Evolutionary conservation across 2,329 filamentous ascomycete species (phyloP).

Genomic region (Rutstroemia sp.): DNA sequence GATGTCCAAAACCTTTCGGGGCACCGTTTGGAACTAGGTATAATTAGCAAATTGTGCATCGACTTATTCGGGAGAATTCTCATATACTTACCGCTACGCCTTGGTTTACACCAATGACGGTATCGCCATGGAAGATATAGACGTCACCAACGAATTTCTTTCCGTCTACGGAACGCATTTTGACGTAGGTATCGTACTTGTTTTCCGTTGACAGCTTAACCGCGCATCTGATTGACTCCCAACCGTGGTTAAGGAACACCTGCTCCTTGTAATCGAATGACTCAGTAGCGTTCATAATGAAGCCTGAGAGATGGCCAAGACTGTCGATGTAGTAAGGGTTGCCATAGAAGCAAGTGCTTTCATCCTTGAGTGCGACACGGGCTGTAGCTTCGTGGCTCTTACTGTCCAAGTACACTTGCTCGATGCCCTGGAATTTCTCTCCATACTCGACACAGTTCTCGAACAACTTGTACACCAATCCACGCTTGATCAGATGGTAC

Average conservation of each 20-base stretch:
- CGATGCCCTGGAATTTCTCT: slow-evolving; percentile 45
- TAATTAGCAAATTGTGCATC: neutral
- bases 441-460: slow-evolving; percentile 48
- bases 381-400: slow-evolving; percentile 40
- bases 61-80: neutral
- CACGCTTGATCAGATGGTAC: slow-evolving; percentile 35
- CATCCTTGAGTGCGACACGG: slow-evolving; percentile 39
- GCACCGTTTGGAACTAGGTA: neutral
- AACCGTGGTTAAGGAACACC: slow-evolving; percentile 52
- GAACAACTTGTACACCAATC: slow-evolving; percentile 66
- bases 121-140: slow-evolving; percentile 29
- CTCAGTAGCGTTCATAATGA: slow-evolving; percentile 50
- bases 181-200: slow-evolving; percentile 47
- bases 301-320: slow-evolving; percentile 49
- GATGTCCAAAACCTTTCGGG: neutral
- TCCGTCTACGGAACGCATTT: slow-evolving; percentile 33
- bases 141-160: slow-evolving; percentile 26
- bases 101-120: slow-evolving; percentile 29
- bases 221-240: slow-evolving; percentile 43
- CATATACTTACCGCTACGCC: slow-evolving; percentile 17
- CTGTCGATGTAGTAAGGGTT: slow-evolving; percentile 51
- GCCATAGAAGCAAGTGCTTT: slow-evolving; percentile 40
- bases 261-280: slow-evolving; percentile 36
- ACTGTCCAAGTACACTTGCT: slow-evolving; percentile 44
- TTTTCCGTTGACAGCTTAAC: slow-evolving; percentile 38